Conservation (phyloP, 768 basidiomycete species). For the Xerocomellus dryophilus region DNA sequence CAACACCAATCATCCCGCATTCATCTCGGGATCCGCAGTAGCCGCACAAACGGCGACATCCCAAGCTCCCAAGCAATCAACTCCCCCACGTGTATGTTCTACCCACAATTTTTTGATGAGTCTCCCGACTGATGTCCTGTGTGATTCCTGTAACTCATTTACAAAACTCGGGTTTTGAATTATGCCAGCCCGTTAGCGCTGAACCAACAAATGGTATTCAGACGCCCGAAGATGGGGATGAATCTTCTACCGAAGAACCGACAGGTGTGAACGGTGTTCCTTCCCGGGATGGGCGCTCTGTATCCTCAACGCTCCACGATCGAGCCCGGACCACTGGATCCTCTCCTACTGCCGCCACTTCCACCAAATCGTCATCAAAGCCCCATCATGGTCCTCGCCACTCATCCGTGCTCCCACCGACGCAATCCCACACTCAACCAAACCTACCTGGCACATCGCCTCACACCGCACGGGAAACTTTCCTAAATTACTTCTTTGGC, state of each 20-base stretch:
- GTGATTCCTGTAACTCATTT: slow-evolving; percentile 15
- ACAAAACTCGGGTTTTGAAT: background rate
- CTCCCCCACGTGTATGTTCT: slow-evolving; percentile 52
- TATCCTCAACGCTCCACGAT: slow-evolving; percentile 75
- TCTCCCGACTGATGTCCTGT: slow-evolving; percentile 12
- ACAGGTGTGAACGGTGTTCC: slow-evolving; percentile 52
- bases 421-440: slow-evolving; percentile 36
- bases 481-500: slow-evolving; percentile 98
- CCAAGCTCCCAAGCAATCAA: slow-evolving; percentile 41
- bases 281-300: slow-evolving; percentile 61
- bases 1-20: slow-evolving; percentile 97
- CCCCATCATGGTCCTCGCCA: slow-evolving; percentile 33
- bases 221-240: slow-evolving; percentile 60
- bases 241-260: slow-evolving; percentile 56
- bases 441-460: slow-evolving; percentile 39
- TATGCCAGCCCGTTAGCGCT: slow-evolving; percentile 54
- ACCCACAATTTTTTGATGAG: slow-evolving; percentile 5
- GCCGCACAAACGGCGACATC: slow-evolving; percentile 49
- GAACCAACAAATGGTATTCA: slow-evolving; percentile 59
- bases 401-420: slow-evolving; percentile 26
- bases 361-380: slow-evolving; percentile 29
- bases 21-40: slow-evolving; percentile 74
- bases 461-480: slow-evolving; percentile 78
- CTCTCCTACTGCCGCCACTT: slow-evolving; percentile 24
- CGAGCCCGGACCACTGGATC: slow-evolving; percentile 53